Base-by-base conservation (phyloP, 345 rosid species). In the Capsella bursapastoris region DNA sequence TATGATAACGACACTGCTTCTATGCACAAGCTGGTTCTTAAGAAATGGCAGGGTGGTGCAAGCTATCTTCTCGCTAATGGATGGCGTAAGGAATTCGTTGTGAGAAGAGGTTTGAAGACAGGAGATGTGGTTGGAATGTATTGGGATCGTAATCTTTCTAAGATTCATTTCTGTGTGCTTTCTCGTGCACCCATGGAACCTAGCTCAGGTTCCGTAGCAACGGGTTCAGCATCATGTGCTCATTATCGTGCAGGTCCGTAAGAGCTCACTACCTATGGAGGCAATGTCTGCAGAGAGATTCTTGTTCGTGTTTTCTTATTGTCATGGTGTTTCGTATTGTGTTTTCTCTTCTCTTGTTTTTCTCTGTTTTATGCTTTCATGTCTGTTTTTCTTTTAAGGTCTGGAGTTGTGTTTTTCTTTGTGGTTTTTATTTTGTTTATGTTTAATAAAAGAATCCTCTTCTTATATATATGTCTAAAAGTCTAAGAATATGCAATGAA, bases 1-100 rank as follows among this genome's bases (percentile, higher is more conserved):
- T 57, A 57, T 57, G 62, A 57, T 34, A 3, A 57, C 25, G 41
- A 57, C 25, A 32, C 43, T 57, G 27, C 9, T 8, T 14, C 60
- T 56, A 14, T 4, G 6, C 37, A 55, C 59, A n/a, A 31, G 22
- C 6, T 56, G 38, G 3, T 31, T 35, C 43, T 57, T 8, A n/a
- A 22, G 62, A 57, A 5, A 32, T 32, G 61, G 40, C 0, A 38
- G n/a, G 27, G n/a, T 6, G n/a, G 7, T 57, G 2, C 2, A 8
- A 8, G 62, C 62, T 57, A 34, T 34, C 43, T 8, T 32, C 62
- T 57, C 43, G 2, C 4, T 14, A 10, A 15, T 34, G 27, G 28
- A 57, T 57, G 57, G 57, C n/a, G 7, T 10, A 4, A 0, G n/a
- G 1, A 27, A 2, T 25, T 52, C 27, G n/a, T 52, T 2, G 0